Conservation (phyloP, 495 filamentous ascomycete genomes). For the Baudoinia panamericana region DNA sequence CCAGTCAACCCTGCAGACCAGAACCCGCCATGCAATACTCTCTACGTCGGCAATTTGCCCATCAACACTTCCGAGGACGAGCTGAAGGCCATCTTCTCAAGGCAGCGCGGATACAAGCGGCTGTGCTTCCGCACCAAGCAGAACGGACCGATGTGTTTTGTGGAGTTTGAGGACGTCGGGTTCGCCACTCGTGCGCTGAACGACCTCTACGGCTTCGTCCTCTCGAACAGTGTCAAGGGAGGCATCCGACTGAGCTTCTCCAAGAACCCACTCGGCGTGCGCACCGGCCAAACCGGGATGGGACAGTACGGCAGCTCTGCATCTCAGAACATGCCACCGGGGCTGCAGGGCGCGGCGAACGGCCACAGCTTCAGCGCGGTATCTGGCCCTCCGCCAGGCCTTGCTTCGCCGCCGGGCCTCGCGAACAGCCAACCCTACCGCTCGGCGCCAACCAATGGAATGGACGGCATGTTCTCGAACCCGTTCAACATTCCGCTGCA, state of each 20-base stretch:
- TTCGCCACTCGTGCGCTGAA: slow-evolving; percentile 88
- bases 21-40: slow-evolving; percentile 94
- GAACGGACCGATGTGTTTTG: slow-evolving; percentile 98
- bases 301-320: slow-evolving; percentile 1
- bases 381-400: slow-evolving; percentile 17
- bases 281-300: slow-evolving; percentile 23
- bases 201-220: slow-evolving; percentile 75
- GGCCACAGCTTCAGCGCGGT: slow-evolving; percentile 12
- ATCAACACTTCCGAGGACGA: slow-evolving; percentile 93
- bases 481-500: slow-evolving; percentile 9
- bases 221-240: slow-evolving; percentile 90
- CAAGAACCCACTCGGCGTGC: slow-evolving; percentile 92
- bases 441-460: not conserved
- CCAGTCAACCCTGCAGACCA: slow-evolving; percentile 92
- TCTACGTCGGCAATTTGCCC: slow-evolving; percentile 94
- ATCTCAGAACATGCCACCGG: slow-evolving; percentile 15
- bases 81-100: slow-evolving; percentile 85
- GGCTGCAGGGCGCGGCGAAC: not conserved
- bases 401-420: slow-evolving; percentile 3
- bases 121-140: slow-evolving; percentile 96
- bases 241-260: slow-evolving; percentile 97
- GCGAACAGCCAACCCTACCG: not conserved
- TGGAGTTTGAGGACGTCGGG: slow-evolving; percentile 92
- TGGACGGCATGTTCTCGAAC: slow-evolving; percentile 18
- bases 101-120: slow-evolving; percentile 89